phyloP scores from a whole-genome alignment of 1,284 basidiomycete species.

The Veloporphyrellus conicus region DNA sequence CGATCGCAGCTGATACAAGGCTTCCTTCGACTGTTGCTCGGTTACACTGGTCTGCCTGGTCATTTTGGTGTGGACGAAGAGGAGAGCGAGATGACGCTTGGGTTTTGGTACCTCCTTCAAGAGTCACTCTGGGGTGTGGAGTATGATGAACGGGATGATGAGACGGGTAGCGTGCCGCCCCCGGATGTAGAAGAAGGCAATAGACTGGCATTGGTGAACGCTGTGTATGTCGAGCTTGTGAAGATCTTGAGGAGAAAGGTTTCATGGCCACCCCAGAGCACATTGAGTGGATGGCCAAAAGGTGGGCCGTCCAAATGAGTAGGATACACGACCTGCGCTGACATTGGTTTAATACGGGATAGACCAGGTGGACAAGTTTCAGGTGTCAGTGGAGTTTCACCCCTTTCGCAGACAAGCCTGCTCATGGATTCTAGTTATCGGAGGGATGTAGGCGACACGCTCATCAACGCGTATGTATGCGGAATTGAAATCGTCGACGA shows the following conservation, averaged over 20 bases:
- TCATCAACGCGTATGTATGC: slow-evolving; percentile 76
- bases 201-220: slow-evolving; percentile 59
- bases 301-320: slow-evolving; percentile 41
- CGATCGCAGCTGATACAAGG: slow-evolving; percentile 59
- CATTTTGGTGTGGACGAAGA: slow-evolving; percentile 78
- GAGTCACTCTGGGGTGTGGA: slow-evolving; percentile 80
- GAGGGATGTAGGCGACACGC: slow-evolving; percentile 83
- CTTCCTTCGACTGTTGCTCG: slow-evolving; percentile 68
- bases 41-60: slow-evolving; percentile 72
- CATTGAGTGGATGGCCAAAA: slow-evolving; percentile 58
- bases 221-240: slow-evolving; percentile 76
- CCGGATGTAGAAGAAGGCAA: slow-evolving; percentile 39
- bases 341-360: slow-evolving; percentile 10
- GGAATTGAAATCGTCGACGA: neutral
- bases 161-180: slow-evolving; percentile 29
- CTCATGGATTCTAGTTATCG: slow-evolving; percentile 57
- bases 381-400: slow-evolving; percentile 49
- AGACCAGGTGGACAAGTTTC: slow-evolving; percentile 75
- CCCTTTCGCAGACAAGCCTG: slow-evolving; percentile 5
- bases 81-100: slow-evolving; percentile 79
- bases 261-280: slow-evolving; percentile 54
- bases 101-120: slow-evolving; percentile 86
- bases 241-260: slow-evolving; percentile 68
- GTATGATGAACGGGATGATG: slow-evolving; percentile 47
- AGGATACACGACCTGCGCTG: neutral